Evolutionary conservation across 768 basidiomycete species (phyloP).

Genomic region (Amanita fuliginea): DNA sequence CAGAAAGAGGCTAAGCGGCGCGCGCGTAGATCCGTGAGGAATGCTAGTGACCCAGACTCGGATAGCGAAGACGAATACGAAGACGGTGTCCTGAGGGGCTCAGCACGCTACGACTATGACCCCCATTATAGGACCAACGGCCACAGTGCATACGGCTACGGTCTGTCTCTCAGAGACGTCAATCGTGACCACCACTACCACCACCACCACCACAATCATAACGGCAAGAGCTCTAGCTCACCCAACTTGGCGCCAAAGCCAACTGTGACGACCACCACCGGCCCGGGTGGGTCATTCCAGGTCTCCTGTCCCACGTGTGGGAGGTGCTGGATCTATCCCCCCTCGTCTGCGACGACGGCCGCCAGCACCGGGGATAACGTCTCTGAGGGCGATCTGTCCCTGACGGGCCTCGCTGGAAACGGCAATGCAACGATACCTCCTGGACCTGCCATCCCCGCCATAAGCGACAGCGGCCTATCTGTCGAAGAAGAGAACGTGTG

Average conservation of each 20-base stretch:
- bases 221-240: background rate
- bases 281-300: background rate
- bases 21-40: conserved; percentile 12
- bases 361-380: background rate
- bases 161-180: background rate
- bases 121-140: background rate
- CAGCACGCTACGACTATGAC: background rate
- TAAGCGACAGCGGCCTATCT: conserved; percentile 4
- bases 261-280: background rate
- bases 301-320: conserved; percentile 33
- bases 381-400: background rate
- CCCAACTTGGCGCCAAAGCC: background rate
- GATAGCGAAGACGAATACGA: background rate
- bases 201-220: background rate
- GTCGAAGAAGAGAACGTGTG: conserved; percentile 44
- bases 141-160: background rate
- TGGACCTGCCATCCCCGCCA: background rate
- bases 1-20: conserved; percentile 20
- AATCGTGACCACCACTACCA: background rate
- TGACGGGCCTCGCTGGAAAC: background rate
- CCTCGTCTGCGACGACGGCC: conserved; percentile 11
- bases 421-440: background rate
- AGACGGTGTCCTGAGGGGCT: background rate
- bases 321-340: conserved; percentile 27
- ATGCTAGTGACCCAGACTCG: background rate